A percentile compares a stretch with the other conserved stretches of the same genome.
Evolutionary conservation across 148 eudicot genomes (phyloP).

Genomic region (Polygonum maritimum): DNA sequence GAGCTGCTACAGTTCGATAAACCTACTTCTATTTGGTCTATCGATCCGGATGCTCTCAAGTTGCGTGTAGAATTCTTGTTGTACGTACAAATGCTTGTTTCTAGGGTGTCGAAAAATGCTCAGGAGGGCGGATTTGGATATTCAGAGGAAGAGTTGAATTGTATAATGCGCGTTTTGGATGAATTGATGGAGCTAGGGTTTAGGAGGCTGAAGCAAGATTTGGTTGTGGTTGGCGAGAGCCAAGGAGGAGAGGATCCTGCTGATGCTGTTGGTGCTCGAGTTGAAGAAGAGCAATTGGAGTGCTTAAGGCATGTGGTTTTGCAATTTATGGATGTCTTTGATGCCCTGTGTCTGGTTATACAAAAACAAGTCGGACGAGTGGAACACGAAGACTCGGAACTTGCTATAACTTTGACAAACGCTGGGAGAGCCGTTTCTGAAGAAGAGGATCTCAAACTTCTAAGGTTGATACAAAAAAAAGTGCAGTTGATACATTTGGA

Average conservation of each 20-base stretch:
- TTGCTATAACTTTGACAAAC: constrained; percentile 45
- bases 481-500: constrained; percentile 74
- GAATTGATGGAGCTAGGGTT: constrained; percentile 49
- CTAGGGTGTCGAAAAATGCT: constrained; percentile 34
- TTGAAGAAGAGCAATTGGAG: constrained; percentile 48
- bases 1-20: constrained; percentile 64
- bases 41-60: constrained; percentile 27
- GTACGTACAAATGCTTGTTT: constrained; percentile 36
- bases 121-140: constrained; percentile 25
- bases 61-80: constrained; percentile 66
- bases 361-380: constrained; percentile 38
- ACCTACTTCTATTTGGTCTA: constrained; percentile 48
- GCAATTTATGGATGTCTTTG: constrained; percentile 57
- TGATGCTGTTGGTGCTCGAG: neutral
- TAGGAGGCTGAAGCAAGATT: constrained; percentile 53
- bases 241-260: constrained; percentile 9
- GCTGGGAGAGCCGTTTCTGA: constrained; percentile 24
- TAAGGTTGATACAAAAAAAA: constrained; percentile 44
- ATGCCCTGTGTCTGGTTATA: constrained; percentile 53
- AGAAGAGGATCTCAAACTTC: constrained; percentile 43
- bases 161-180: constrained; percentile 34
- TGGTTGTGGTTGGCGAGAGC: constrained; percentile 25
- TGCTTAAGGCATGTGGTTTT: constrained; percentile 48
- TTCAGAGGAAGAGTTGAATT: constrained; percentile 10
- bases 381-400: constrained; percentile 32